Base-by-base conservation (phyloP, 2,329 filamentous ascomycete species). In the Botrytis fragariae region DNA sequence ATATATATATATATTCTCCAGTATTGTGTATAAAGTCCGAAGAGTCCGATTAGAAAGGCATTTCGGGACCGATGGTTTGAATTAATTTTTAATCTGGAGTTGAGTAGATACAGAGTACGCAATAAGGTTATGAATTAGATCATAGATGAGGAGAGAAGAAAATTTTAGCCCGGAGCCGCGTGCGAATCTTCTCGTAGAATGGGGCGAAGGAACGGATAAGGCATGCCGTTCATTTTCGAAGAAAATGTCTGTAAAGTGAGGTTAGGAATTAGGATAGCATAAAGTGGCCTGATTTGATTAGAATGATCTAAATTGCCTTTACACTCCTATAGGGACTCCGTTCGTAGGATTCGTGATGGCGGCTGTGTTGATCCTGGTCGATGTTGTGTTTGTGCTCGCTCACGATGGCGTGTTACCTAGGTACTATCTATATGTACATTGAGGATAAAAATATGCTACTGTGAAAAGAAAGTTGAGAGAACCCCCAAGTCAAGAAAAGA, bases 291-390 rank as follows among this genome's bases (percentile, higher is more conserved):
- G 60, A 42, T 39, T 39, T 37, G 60, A 42, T n/a, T 39, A 20
- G 18, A 62, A 29, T 39, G 20, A 35, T 20, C n/a, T 16, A 25
- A 22, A 54, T 54, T 39, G 25, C 45, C 4, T 68, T 10, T 68
- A 51, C 32, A 51, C 22, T 39, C 22, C 64, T 9, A 16, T n/a
- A 29, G 5, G 25, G 3, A n/a, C 48, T 3, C 48, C 25, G 48
- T 51, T n/a, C 16, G 35, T 68, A 68, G 35, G 48, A 68, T 68
- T 39, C 22, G 64, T 57, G 35, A 54, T 42, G 35, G 48, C 64
- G 64, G 64, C 64, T 68, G 45, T 57, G 64, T 29, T 14, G 14
- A 68, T 68, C 64, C 45, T 54, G 25, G 45, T 29, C 37, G n/a
- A 64, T 29, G 63, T 42, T 39, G 45, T 68, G 45, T 29, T 39